These are phyloP conservation scores for Lagenaria siceraria DNA, from an alignment of 306 rosid species.

Conservation along the genomic window DNA sequence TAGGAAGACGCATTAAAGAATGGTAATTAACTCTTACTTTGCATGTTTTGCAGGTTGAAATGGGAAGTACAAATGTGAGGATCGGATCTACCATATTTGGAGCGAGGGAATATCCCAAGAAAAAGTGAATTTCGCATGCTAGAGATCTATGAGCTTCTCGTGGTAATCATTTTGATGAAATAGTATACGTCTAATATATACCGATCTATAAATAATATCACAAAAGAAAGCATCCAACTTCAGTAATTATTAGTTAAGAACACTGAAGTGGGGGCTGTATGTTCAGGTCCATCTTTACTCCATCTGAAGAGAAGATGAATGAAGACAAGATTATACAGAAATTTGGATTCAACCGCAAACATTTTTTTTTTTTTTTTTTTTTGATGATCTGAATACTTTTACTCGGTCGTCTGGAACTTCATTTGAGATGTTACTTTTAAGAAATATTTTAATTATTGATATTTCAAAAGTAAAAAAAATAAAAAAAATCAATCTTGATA, in stretches of 20 bases:
- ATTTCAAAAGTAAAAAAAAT: too few species aligned
- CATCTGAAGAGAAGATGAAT: background rate
- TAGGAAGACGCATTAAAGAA: background rate
- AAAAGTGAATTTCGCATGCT: conserved; percentile 12
- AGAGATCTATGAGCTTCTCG: background rate
- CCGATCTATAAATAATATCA: background rate
- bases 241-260: background rate
- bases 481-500: too few species aligned
- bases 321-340: background rate
- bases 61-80: conserved; percentile 92
- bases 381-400: background rate
- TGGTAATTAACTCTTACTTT: background rate
- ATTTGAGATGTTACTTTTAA: background rate
- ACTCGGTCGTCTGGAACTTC: background rate
- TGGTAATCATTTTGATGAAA: background rate
- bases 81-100: conserved; percentile 88
- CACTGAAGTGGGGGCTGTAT: background rate
- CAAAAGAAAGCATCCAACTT: background rate
- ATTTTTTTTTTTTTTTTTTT: background rate
- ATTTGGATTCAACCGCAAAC: background rate
- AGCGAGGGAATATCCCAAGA: conserved; percentile 64
- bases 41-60: conserved; percentile 58
- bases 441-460: background rate
- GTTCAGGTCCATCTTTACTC: background rate
- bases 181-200: background rate